These are phyloP conservation scores for Tulasnella sp. DNA, from an alignment of 768 basidiomycete genomes.

Conservation along the genomic window DNA sequence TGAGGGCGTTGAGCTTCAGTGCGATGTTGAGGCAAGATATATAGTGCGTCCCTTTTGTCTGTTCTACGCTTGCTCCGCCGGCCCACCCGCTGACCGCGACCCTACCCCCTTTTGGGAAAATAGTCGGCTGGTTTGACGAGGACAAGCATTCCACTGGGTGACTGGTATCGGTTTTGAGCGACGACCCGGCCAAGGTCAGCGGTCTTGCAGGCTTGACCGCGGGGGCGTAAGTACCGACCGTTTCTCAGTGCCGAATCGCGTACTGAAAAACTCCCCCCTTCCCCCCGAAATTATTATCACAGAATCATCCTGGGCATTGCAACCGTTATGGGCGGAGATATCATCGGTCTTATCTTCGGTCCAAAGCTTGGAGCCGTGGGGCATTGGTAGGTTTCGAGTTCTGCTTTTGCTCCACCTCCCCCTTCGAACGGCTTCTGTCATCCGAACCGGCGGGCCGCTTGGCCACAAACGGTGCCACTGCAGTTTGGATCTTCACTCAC, in stretches of 20 bases:
- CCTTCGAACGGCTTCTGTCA: no score
- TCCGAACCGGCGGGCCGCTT: no score
- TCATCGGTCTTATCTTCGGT: conserved; percentile 72
- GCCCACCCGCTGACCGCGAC: not conserved
- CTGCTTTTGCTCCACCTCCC: no score
- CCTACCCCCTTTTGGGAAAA: not conserved
- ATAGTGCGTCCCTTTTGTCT: conserved; percentile 59
- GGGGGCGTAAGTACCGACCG: conserved; percentile 52
- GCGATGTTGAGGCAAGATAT: conserved; percentile 87
- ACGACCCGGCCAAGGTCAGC: conserved; percentile 86
- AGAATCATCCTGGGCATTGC: conserved; percentile 79
- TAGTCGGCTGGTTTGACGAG: conserved; percentile 83
- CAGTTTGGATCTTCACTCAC: no score
- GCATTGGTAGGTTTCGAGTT: no score
- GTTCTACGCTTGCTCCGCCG: not conserved
- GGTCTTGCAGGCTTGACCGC: conserved; percentile 87
- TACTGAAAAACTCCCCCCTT: not conserved
- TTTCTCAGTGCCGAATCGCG: not conserved
- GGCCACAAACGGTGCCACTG: no score
- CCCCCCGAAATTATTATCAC: conserved; percentile 47
- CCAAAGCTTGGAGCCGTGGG: conserved; percentile 83
- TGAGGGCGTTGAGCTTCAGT: conserved; percentile 73
- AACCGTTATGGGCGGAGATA: conserved; percentile 68
- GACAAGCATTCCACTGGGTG: conserved; percentile 79
- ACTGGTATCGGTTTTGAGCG: conserved; percentile 76